A percentile compares a stretch with the other conserved stretches of the same genome.
Evolutionary conservation across 805 yeast genomes (phyloP).

Genomic region (Ogataea degrootiae): DNA sequence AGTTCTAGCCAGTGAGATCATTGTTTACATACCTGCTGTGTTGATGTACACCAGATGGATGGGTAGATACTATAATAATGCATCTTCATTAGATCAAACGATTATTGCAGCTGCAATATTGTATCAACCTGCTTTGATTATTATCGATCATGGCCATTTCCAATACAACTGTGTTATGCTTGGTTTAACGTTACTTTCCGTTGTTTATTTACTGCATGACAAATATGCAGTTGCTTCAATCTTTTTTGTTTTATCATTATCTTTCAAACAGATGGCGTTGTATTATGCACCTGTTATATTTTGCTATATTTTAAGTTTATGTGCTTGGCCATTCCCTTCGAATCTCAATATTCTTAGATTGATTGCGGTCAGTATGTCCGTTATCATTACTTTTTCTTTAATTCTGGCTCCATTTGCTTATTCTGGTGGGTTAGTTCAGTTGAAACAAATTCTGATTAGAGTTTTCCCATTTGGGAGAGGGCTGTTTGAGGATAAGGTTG

Average conservation of each 20-base stretch:
- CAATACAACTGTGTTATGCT: slow-evolving; percentile 94
- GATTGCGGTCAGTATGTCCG: slow-evolving; percentile 57
- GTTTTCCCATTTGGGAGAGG: slow-evolving; percentile 94
- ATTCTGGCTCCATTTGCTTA: slow-evolving; percentile 59
- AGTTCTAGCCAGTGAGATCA: slow-evolving; percentile 67
- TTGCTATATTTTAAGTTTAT: slow-evolving; percentile 63
- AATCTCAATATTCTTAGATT: slow-evolving; percentile 53
- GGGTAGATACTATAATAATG: slow-evolving; percentile 47
- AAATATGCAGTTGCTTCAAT: slow-evolving; percentile 65
- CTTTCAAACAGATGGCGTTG: slow-evolving; percentile 93
- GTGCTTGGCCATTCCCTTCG: slow-evolving; percentile 28
- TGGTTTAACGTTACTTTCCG: slow-evolving; percentile 69
- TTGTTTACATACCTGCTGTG: slow-evolving; percentile 77
- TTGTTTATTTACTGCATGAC: slow-evolving; percentile 61
- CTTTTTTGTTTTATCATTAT: slow-evolving; percentile 70
- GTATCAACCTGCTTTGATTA: slow-evolving; percentile 74
- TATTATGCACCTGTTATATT: slow-evolving; percentile 90
- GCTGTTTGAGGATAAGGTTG: slow-evolving; percentile 94
- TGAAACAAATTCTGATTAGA: slow-evolving; percentile 55
- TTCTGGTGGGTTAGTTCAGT: slow-evolving; percentile 41
- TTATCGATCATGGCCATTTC: slow-evolving; percentile 96
- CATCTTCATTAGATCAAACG: slow-evolving; percentile 68
- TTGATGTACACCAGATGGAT: slow-evolving; percentile 65
- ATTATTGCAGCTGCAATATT: slow-evolving; percentile 74
- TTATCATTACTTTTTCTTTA: slow-evolving; percentile 46